phyloP scores from a whole-genome alignment of 2,329 filamentous ascomycete species.

The Aspergillus ruber region DNA sequence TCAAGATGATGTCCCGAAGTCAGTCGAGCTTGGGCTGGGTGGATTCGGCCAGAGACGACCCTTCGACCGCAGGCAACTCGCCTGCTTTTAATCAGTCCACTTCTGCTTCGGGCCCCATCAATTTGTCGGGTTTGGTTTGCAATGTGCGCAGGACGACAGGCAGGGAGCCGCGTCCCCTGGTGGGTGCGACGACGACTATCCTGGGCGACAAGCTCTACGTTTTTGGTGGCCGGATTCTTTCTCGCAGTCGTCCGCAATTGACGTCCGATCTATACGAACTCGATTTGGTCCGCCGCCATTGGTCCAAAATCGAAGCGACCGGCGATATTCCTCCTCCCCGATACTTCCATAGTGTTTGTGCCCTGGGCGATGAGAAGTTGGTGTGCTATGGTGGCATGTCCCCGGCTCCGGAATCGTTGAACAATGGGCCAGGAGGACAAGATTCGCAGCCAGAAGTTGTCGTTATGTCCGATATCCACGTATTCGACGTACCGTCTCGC shows the following conservation, averaged over 20 bases:
- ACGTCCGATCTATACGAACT: conserved; percentile 91
- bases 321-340: conserved; percentile 85
- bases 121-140: conserved; percentile 61
- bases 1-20: conserved; percentile 32
- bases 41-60: conserved; percentile 27
- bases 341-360: conserved; percentile 96
- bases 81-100: conserved; percentile 22
- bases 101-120: conserved; percentile 44
- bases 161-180: conserved; percentile 79
- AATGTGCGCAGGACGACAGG: conserved; percentile 78
- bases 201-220: conserved; percentile 94
- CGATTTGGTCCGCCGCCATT: conserved; percentile 83
- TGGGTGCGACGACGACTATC: conserved; percentile 92
- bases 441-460: conserved; percentile 79
- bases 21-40: conserved; percentile 33
- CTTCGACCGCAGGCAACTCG: conserved; percentile 20
- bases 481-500: conserved; percentile 77
- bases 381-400: conserved; percentile 99
- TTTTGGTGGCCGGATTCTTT: conserved; percentile 85
- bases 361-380: conserved; percentile 87
- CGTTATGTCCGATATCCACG: conserved; percentile 96
- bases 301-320: conserved; percentile 77
- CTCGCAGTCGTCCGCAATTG: conserved; percentile 72
- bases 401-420: conserved; percentile 53
- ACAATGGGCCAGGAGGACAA: conserved; percentile 31